These are phyloP conservation scores for Escallonia herrerae DNA, from an alignment of 129 eudicot species.

Conservation along the genomic window DNA sequence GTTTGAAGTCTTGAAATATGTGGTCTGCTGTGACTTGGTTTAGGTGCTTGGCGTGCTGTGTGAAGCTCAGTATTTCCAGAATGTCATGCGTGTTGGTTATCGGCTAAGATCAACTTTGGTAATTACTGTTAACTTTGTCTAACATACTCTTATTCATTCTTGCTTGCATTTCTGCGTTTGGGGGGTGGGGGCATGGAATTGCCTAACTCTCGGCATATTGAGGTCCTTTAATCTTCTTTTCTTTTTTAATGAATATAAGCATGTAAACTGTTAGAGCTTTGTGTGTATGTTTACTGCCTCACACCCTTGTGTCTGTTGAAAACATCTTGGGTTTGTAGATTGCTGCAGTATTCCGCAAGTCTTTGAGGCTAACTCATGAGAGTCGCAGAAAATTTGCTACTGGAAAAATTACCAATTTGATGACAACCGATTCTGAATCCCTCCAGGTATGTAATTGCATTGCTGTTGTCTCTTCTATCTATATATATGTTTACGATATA, in stretches of 20 bases:
- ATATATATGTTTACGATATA: not conserved
- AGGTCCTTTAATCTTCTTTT: not conserved
- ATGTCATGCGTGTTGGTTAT: constrained; percentile 98
- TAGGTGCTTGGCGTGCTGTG: constrained; percentile 83
- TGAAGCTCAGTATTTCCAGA: constrained; percentile 96
- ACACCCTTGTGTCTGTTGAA: not conserved
- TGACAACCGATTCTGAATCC: constrained; percentile 91
- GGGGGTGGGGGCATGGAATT: too few species aligned
- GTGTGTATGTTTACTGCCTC: not conserved
- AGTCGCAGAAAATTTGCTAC: constrained; percentile 75
- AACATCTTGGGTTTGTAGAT: constrained; percentile 32
- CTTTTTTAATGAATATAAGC: not conserved
- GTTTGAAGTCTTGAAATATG: not conserved
- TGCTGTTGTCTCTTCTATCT: not conserved
- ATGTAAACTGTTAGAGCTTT: not conserved
- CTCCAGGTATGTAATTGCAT: constrained; percentile 59
- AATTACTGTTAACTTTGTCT: constrained; percentile 15
- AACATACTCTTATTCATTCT: not conserved
- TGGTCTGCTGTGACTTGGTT: constrained; percentile 15
- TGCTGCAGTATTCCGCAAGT: constrained; percentile 92
- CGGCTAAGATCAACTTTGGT: constrained; percentile 94
- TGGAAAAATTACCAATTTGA: constrained; percentile 87
- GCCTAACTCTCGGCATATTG: too few species aligned
- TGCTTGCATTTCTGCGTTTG: not conserved
- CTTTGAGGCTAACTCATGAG: constrained; percentile 84